A percentile compares a stretch with the other conserved stretches of the same genome.
Conservation (phyloP, 202 grass and related monocot species). For the Zoysia matrella region DNA sequence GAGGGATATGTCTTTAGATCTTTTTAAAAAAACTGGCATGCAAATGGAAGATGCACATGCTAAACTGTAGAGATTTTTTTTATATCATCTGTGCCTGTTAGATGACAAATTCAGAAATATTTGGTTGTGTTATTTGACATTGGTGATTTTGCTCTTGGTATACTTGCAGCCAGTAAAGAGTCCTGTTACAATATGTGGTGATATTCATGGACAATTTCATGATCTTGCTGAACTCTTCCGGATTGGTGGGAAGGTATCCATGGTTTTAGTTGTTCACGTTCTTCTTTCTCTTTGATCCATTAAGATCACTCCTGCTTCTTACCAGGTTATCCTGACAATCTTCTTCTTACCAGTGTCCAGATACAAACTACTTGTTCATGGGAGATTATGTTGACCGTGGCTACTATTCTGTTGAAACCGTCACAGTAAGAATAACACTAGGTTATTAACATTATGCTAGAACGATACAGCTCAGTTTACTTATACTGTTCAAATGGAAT, state of each 20-base stretch:
- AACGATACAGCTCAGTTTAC: neutral
- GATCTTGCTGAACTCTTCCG: too few relatives aligned
- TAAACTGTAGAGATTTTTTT: slow-evolving; percentile 9
- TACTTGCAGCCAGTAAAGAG: slow-evolving; percentile 40
- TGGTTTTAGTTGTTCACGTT: slow-evolving; percentile 27
- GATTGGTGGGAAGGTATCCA: slow-evolving; percentile 54
- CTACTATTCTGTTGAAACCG: too few relatives aligned
- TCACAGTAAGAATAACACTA: slow-evolving; percentile 46
- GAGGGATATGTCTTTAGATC: neutral
- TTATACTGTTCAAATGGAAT: slow-evolving; percentile 6
- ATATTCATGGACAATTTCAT: too few relatives aligned
- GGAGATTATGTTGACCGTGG: too few relatives aligned
- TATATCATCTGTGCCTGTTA: neutral
- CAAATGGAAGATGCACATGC: neutral
- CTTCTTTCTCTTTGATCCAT: slow-evolving; percentile 20
- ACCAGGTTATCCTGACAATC: slow-evolving; percentile 11
- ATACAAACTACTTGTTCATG: neutral
- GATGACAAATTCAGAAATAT: neutral
- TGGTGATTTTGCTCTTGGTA: slow-evolving; percentile 26
- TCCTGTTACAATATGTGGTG: too few relatives aligned
- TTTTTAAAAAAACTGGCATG: neutral
- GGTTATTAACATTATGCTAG: slow-evolving; percentile 23
- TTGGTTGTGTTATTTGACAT: slow-evolving; percentile 22
- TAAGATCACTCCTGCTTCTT: slow-evolving; percentile 9
- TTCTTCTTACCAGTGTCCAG: slow-evolving; percentile 79